Evolutionary conservation across 2,329 filamentous ascomycete genomes (phyloP), one percentile per base, ranked within the genome.

Genomic region (Curvularia sp.): DNA sequence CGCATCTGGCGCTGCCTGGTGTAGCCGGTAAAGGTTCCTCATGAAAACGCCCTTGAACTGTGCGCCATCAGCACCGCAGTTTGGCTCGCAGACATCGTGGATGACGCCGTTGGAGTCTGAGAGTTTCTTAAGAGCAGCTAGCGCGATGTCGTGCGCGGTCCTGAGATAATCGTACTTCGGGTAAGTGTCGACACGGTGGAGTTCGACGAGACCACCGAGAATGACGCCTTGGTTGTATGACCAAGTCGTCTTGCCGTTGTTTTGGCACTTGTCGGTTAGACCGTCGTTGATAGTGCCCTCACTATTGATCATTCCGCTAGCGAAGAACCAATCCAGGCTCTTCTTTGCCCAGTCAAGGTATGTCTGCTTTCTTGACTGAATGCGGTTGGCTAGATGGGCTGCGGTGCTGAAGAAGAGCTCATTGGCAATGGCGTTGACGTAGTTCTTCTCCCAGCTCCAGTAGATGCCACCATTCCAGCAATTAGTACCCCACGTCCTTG

Each of bases 1-100:
- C 3, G 79, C 72, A 38, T 83, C 77, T 0, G 84, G 84, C 1
- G 81, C 82, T 2, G 75, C 83, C 0, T 76, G 68, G 22, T 89
- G 80, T 33, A 92, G 75, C 54, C 84, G 83, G 33, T 82, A 80
- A 20, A 92, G 77, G 68, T 90, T 90, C 20, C 88, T 83, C 15
- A 85, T 81, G 62, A 91, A 90, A 35, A 91, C 80, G 3, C 89
- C 89, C 75, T 92, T 92, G 82, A 92, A 92, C 68, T 90, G 86
- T 33, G 85, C 81, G 1, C 81, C 83, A 47, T 80, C 78, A 10
- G 53, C 70, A 22, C 77, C 78, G 46, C 78, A 80, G 9, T 73
- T 58, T 0, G 66, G 73, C 31, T 76, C 78, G 47, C 78, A 80
- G 12, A 67, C 62, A 41, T 82, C 80, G 54, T 78, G 76, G 1